These are phyloP conservation scores for Malus fusca DNA, from an alignment of 306 rosid species.

Conservation along the genomic window DNA sequence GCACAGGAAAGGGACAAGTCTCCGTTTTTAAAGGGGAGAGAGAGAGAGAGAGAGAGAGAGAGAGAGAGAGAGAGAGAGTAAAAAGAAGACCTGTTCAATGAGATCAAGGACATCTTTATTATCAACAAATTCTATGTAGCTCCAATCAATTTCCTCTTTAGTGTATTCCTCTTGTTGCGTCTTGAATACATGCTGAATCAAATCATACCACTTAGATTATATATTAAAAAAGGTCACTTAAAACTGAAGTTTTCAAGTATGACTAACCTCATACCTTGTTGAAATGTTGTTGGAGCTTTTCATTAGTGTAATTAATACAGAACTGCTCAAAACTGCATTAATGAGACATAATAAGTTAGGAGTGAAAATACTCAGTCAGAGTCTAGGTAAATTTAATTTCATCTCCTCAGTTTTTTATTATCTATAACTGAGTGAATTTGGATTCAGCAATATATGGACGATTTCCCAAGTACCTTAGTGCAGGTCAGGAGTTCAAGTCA, in stretches of 20 bases:
- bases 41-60: not conserved
- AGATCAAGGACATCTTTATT: slow-evolving; percentile 88
- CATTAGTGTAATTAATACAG: slow-evolving; percentile 84
- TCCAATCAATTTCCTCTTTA: slow-evolving; percentile 78
- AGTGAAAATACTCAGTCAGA: slow-evolving; percentile 1
- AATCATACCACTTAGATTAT: slow-evolving; percentile 34
- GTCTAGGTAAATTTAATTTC: not conserved
- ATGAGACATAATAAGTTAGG: slow-evolving; percentile 13
- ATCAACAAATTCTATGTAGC: slow-evolving; percentile 84
- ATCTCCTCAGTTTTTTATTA: not conserved
- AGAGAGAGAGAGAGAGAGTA: not conserved
- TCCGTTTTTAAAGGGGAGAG: not conserved
- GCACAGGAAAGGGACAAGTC: not conserved
- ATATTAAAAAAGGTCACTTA: slow-evolving; percentile 18
- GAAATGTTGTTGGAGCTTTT: slow-evolving; percentile 98
- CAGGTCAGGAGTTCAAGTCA: slow-evolving; percentile 20
- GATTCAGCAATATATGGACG: slow-evolving; percentile 8
- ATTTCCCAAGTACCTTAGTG: not conserved
- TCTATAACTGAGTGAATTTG: not conserved
- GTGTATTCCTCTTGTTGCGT: slow-evolving; percentile 87
- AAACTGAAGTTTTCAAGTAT: slow-evolving; percentile 38
- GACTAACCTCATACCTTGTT: slow-evolving; percentile 99
- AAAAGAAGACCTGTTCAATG: slow-evolving; percentile 68
- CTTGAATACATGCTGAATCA: slow-evolving; percentile 88
- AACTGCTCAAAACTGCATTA: slow-evolving; percentile 87